Base-by-base conservation (phyloP, 2,329 filamentous ascomycete species). In the Pseudopithomyces maydicus region DNA sequence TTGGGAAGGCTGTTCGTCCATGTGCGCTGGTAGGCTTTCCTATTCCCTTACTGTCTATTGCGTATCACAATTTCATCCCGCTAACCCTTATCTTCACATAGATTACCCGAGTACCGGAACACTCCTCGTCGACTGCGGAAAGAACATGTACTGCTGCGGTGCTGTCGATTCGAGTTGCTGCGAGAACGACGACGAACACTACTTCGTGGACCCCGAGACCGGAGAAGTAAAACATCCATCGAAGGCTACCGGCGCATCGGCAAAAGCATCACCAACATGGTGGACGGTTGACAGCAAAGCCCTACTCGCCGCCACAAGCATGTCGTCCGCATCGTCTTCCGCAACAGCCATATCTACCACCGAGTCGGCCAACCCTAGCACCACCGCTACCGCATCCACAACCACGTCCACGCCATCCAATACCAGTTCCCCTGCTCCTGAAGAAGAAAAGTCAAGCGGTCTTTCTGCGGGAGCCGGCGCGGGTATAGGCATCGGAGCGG, bases 91-190 rank as follows among this genome's bases (percentile, higher is more conserved):
- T 29, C 26, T 29, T 29, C 26, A 29, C n/a, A n/a, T 11, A 47
- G 44, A 35, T 5, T 47, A 19, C 11, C 26, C 26, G 14, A 11
- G 2, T 2, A 19, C 32, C 12, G 45, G 45, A 14, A 48, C 45
- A 5, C 33, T 48, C 6, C 45, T 48, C 12, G 45, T 48, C 10
- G 32, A 36, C 45, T 48, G 45, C 45, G 45, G 45, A 8, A 38
- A 38, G 15, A 48, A 48, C 45, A 38, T 48, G 20, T 48, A 38
- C 45, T 48, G 45, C 32, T 48, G 45, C 45, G 45, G 45, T 11
- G 33, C 32, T 6, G 45, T 38, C 19, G 45, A 38, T 11, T 7
- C 36, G 11, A 3, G 6, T 2, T 48, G 45, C 33, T 48, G 45
- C 33, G 33, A 48, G 6, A 19, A 36, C 19, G 45, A 48, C 14